Evolutionary conservation across 2,329 filamentous ascomycete genomes (phyloP).

Genomic region (Stachybotrys echinatus): DNA sequence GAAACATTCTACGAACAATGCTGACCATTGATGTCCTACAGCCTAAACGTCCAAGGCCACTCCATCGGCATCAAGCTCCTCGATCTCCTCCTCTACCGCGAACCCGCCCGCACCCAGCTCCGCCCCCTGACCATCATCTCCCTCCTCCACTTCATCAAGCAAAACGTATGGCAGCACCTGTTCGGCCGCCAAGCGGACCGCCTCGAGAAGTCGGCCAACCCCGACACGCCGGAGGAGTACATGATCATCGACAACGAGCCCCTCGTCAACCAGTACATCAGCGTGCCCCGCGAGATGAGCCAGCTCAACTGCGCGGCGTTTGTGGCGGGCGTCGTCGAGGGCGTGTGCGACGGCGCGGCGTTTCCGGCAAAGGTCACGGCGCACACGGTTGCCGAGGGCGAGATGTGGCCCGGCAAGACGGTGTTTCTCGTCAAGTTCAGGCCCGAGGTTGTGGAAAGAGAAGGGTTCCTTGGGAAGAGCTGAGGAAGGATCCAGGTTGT

Average conservation of each 20-base stretch:
- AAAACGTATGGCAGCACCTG: conserved; percentile 84
- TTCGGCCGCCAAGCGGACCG: conserved; percentile 89
- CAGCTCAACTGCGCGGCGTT: conserved; percentile 95
- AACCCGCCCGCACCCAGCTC: conserved; percentile 63
- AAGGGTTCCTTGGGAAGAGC: conserved; percentile 68
- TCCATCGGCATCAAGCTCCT: conserved; percentile 90
- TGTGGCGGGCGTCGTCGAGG: conserved; percentile 92
- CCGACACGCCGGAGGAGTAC: conserved; percentile 85
- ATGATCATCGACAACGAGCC: conserved; percentile 99
- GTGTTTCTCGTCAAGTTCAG: conserved; percentile 94
- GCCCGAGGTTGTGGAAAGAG: conserved; percentile 84
- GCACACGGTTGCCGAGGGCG: conserved; percentile 68
- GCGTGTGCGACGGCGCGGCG: conserved; percentile 86
- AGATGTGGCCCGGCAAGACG: conserved; percentile 94
- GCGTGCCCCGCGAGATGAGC: conserved; percentile 89
- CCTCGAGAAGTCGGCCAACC: conserved; percentile 80
- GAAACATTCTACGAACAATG: no score
- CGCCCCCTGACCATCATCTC: conserved; percentile 84
- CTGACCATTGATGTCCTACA: conserved; percentile 26
- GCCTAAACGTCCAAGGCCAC: conserved; percentile 87
- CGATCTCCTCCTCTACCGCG: conserved; percentile 86
- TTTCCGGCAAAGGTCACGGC: conserved; percentile 87
- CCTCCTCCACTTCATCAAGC: conserved; percentile 92
- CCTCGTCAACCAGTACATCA: conserved; percentile 89
- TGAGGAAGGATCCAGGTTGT: background rate